Conservation (phyloP, 805 yeast species). For the Metschnikowia kunwiensis region DNA sequence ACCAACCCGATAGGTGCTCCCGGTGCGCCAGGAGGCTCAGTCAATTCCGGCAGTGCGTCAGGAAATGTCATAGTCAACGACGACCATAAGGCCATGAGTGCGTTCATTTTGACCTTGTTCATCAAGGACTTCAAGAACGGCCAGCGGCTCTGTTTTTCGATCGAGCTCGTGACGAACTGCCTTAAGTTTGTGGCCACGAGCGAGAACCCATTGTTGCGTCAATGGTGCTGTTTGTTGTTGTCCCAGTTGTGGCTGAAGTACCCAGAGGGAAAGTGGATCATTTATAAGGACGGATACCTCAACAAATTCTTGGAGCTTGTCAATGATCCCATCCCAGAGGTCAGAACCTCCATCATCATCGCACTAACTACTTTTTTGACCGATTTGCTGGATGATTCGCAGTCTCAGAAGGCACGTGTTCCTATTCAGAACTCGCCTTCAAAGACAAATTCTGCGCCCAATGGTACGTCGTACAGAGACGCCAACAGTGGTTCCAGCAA, state of each 20-base stretch:
- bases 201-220: constrained; percentile 82
- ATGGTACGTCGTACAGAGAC: constrained; percentile 3
- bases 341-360: constrained; percentile 75
- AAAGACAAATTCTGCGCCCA: constrained; percentile 15
- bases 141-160: constrained; percentile 72
- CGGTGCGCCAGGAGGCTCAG: constrained; percentile 29
- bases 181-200: constrained; percentile 62
- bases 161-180: constrained; percentile 68
- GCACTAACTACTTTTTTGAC: constrained; percentile 70
- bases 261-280: constrained; percentile 71
- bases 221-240: constrained; percentile 83
- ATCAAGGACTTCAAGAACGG: constrained; percentile 77
- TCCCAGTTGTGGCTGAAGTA: constrained; percentile 73
- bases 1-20: constrained; percentile 30
- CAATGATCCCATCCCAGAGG: constrained; percentile 92
- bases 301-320: constrained; percentile 55
- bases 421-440: constrained; percentile 15
- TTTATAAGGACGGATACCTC: constrained; percentile 60
- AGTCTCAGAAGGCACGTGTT: constrained; percentile 16
- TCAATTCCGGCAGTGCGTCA: constrained; percentile 18
- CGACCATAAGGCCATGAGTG: constrained; percentile 94
- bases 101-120: constrained; percentile 82
- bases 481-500: constrained; percentile 11
- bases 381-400: constrained; percentile 32
- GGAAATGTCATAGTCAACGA: constrained; percentile 49